A percentile compares a stretch with the other conserved stretches of the same genome.
These are phyloP conservation scores for Reticulascus tulasneorum DNA, from an alignment of 2,329 filamentous ascomycete genomes.

Conservation along the genomic window DNA sequence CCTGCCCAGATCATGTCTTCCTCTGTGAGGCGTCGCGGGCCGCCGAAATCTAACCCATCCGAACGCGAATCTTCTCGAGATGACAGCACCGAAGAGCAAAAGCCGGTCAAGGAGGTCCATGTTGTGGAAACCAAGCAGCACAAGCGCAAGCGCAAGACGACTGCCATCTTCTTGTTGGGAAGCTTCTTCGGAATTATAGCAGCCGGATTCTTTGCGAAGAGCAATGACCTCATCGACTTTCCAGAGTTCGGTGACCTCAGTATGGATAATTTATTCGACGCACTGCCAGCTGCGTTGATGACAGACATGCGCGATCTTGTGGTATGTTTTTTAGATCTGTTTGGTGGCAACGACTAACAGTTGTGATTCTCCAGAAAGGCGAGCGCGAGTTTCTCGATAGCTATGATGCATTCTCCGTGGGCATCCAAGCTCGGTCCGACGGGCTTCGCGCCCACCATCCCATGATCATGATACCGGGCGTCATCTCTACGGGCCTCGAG, in stretches of 20 bases:
- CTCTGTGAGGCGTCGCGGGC: slow-evolving; percentile 15
- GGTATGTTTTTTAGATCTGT: slow-evolving; percentile 41
- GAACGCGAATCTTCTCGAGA: slow-evolving; percentile 22
- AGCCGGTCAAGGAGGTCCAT: slow-evolving; percentile 33
- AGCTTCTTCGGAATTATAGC: slow-evolving; percentile 86
- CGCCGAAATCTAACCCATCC: slow-evolving; percentile 19
- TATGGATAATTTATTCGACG: slow-evolving; percentile 82
- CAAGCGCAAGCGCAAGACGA: slow-evolving; percentile 69
- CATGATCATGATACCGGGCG: slow-evolving; percentile 94
- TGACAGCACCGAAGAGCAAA: slow-evolving; percentile 29
- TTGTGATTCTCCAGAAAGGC: slow-evolving; percentile 54
- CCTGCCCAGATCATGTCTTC: slow-evolving; percentile 8
- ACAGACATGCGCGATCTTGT: slow-evolving; percentile 83
- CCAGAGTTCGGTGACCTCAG: slow-evolving; percentile 68
- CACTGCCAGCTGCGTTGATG: slow-evolving; percentile 79
- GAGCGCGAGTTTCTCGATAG: slow-evolving; percentile 79
- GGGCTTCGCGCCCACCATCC: slow-evolving; percentile 81
- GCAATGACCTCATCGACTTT: slow-evolving; percentile 84
- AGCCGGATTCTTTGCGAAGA: slow-evolving; percentile 85
- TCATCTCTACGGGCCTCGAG: slow-evolving; percentile 95
- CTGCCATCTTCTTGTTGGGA: slow-evolving; percentile 81
- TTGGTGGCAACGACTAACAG: slow-evolving; percentile 9
- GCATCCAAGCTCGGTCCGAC: slow-evolving; percentile 74
- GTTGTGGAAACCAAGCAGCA: slow-evolving; percentile 33
- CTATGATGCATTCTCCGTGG: slow-evolving; percentile 92